Evolutionary conservation across 768 basidiomycete genomes (phyloP), one percentile per base, ranked within the genome.

Genomic region (Omphalotus guepiniiformis): DNA sequence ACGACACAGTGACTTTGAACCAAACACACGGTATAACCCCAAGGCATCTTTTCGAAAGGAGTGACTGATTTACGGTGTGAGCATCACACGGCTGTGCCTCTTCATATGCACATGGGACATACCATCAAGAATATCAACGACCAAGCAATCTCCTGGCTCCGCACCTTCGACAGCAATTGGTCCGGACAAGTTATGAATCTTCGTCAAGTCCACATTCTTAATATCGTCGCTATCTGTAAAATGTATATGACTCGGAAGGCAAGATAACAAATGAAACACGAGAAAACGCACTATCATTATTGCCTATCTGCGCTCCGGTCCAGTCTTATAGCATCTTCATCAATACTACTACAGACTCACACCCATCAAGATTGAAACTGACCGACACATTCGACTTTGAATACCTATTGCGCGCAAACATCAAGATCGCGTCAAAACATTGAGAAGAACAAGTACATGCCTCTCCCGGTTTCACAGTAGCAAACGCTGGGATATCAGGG

Each of bases 81-180:
- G 47, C n/a, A 23, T 35, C 7, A 30, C 47, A 21, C 27, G 11
- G 7, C 15, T 30, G 16, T 2, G 19, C 12, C 21, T 23, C 8
- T 28, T 38, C 9, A 2, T 42, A 18, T 11, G 19, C 38, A 27
- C 23, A 12, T 4, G 6, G 29, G 26, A 47, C 66, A 35, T 54
- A 83, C 83, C 79, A 56, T 88, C 84, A n/a, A 90, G 64, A 48
- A 90, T 85, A 48, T 90, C 87, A 3, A 90, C 82, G 6, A 87
- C 82, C 3, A 90, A 72, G 42, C 83, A 86, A 58, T 90, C 87
- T 1, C 87, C 88, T 1, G 88, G 86, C 53, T 85, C 80, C 1
- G 88, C 81, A 12, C 83, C 84, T 53, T 88, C 83, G 11, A 90
- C 77, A 0, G 78, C 81, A 42, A 90, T 73, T 0, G 86, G 87